Percentiles rank a stretch among this genome's conserved stretches.
These are phyloP conservation scores for Huntiella bhutanensis DNA, from an alignment of 2,329 filamentous ascomycete genomes.

Conservation along the genomic window DNA sequence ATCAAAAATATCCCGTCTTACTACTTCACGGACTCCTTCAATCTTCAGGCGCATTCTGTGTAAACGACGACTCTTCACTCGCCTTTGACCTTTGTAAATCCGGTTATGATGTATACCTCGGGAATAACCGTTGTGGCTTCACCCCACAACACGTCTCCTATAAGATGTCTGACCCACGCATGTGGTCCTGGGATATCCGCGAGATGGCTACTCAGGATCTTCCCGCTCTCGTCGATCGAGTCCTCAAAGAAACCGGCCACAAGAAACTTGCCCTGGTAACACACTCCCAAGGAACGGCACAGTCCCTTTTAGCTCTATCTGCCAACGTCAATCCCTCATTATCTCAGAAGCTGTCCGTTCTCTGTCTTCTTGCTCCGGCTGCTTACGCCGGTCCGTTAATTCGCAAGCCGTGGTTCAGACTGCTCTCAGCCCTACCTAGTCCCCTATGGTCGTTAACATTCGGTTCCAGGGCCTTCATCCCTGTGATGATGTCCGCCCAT, in stretches of 20 bases:
- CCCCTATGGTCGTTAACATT: conserved; percentile 63
- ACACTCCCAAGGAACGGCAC: conserved; percentile 81
- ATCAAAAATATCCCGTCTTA: conserved; percentile 55
- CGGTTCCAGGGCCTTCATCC: conserved; percentile 85
- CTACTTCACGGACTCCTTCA: conserved; percentile 80
- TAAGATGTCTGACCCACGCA: conserved; percentile 57
- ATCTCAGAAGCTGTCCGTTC: conserved; percentile 65
- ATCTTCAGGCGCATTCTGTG: conserved; percentile 72
- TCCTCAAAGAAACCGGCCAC: conserved; percentile 49
- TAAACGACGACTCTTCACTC: conserved; percentile 73
- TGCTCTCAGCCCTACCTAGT: conserved; percentile 44
- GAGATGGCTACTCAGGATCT: conserved; percentile 88
- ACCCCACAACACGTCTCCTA: conserved; percentile 56
- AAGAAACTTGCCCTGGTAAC: conserved; percentile 52
- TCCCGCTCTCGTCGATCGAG: conserved; percentile 58
- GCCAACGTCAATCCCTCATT: conserved; percentile 79
- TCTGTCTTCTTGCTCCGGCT: conserved; percentile 78
- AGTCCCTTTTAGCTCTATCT: conserved; percentile 71
- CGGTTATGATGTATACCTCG: conserved; percentile 88
- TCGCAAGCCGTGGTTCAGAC: conserved; percentile 75
- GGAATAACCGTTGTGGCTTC: conserved; percentile 83
- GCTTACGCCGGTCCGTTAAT: conserved; percentile 78
- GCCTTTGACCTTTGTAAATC: conserved; percentile 86
- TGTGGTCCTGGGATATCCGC: conserved; percentile 94
- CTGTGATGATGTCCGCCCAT: conserved; percentile 80